These are phyloP conservation scores for Rhizopogon salebrosus DNA, from an alignment of 768 basidiomycete genomes.

Conservation along the genomic window DNA sequence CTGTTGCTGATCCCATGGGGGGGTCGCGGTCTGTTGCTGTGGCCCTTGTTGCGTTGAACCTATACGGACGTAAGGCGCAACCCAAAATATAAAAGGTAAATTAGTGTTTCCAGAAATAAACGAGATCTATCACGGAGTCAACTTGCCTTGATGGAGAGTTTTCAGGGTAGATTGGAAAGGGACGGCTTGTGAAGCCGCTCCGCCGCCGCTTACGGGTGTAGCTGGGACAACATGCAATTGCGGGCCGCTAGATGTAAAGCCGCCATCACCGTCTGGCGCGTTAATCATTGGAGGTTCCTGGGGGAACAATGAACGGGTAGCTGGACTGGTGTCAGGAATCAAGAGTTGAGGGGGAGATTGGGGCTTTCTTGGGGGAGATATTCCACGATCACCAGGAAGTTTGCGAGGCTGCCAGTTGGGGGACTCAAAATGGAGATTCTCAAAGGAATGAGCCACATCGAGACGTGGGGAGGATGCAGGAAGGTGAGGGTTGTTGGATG, in stretches of 20 bases:
- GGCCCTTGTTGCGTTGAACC: conserved; percentile 25
- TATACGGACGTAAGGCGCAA: conserved; percentile 24
- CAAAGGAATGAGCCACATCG: conserved; percentile 51
- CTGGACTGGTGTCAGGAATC: conserved; percentile 52
- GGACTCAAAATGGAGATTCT: conserved; percentile 60
- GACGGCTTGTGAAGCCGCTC: conserved; percentile 37
- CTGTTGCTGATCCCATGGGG: conserved; percentile 32
- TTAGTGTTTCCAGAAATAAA: conserved; percentile 26
- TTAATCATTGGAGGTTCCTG: conserved; percentile 50
- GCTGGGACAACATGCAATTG: conserved; percentile 78
- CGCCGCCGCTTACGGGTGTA: conserved; percentile 69
- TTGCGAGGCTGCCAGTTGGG: conserved; percentile 51
- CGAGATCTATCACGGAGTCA: conserved; percentile 21
- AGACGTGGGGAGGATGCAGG: conserved; percentile 50
- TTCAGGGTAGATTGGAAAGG: conserved; percentile 49
- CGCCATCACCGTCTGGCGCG: conserved; percentile 54
- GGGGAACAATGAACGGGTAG: conserved; percentile 29
- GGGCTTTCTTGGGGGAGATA: conserved; percentile 44
- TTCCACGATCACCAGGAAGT: conserved; percentile 37
- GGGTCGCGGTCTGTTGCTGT: conserved; percentile 30
- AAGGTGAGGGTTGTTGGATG: conserved; percentile 49
- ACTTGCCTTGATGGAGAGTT: conserved; percentile 52
- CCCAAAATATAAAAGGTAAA: conserved; percentile 22
- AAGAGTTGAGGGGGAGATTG: conserved; percentile 58
- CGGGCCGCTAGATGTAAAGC: conserved; percentile 44